Base-by-base conservation (phyloP, 495 filamentous ascomycete genomes). In the Tirmania nivea region DNA sequence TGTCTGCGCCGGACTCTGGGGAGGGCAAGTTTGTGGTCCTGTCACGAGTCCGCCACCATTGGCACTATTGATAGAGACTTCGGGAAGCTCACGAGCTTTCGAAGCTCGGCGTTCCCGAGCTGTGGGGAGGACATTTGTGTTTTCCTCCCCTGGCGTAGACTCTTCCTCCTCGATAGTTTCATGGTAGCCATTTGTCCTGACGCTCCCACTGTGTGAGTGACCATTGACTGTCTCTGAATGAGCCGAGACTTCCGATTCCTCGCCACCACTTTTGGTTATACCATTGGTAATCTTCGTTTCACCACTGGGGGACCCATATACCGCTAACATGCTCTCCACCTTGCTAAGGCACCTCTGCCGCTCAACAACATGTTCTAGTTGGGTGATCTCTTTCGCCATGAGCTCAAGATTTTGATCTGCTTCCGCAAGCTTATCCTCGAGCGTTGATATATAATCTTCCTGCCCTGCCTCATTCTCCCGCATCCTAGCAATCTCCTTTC, bases 361-460 rank as follows among this genome's bases (percentile, higher is more conserved):
- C 62, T 96, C 89, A 50, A 99, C 76, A 20, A 96, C 86, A 68
- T 94, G 84, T 65, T 95, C 89, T 35, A 99, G 71, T 37, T 89
- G 78, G 65, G 92, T 80, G 60, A 99, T 83, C 64, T 99, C 90
- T 25, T 87, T 82, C 68, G 94, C 86, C 88, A 96, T 93, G 54
- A 93, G 65, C 62, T 96, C 90, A 62, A 85, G 80, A 61, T 99
- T 92, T 63, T 95, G 89, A 60, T 99, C 90, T 5, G 86, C 78
- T 67, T 99, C 90, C 0, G 92, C 92, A 14, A 99, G 76, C 16
- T 90, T 81, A 66, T 96, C 90, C 67, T 99, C 90, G 35, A 99
- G 71, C 2, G 89, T 96, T 3, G 90, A 88, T 49, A 99, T 96
- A 63, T 99, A 99, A 52, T 95, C 89, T 62, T 99, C 90, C 59